Percentiles rank a stretch among this genome's conserved stretches.
Evolutionary conservation across 2,329 filamentous ascomycete genomes (phyloP).

Genomic region (Grosmannia penicillata): DNA sequence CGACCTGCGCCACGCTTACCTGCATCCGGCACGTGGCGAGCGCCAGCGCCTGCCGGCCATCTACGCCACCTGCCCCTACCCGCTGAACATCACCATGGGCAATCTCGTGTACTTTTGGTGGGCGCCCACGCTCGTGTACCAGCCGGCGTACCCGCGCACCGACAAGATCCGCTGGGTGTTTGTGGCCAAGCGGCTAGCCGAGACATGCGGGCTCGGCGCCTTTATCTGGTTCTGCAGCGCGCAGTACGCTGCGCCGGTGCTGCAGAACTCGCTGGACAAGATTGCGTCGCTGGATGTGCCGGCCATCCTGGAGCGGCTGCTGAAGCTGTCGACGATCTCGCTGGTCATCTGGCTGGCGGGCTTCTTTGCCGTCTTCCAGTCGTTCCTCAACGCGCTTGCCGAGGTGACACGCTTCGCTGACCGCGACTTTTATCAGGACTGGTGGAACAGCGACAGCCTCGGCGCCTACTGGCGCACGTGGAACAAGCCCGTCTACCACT

Average conservation of each 20-base stretch:
- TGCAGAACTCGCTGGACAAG: slow-evolving; percentile 80
- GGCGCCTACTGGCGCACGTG: slow-evolving; percentile 88
- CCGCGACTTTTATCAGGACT: slow-evolving; percentile 88
- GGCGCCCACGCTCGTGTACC: slow-evolving; percentile 91
- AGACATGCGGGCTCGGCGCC: slow-evolving; percentile 62
- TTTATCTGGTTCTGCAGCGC: slow-evolving; percentile 94
- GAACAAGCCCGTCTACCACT: slow-evolving; percentile 96
- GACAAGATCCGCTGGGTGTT: slow-evolving; percentile 73
- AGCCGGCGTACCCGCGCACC: slow-evolving; percentile 87
- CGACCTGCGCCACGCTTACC: slow-evolving; percentile 78
- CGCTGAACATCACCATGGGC: slow-evolving; percentile 71
- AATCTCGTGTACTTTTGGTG: slow-evolving; percentile 97
- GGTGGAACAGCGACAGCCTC: slow-evolving; percentile 89
- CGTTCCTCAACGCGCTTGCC: slow-evolving; percentile 76
- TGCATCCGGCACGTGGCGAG: slow-evolving; percentile 57
- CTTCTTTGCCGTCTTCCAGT: slow-evolving; percentile 95
- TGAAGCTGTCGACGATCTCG: slow-evolving; percentile 92
- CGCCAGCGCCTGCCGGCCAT: slow-evolving; percentile 62
- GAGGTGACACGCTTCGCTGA: slow-evolving; percentile 86
- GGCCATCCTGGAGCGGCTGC: slow-evolving; percentile 72
- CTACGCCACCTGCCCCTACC: slow-evolving; percentile 75
- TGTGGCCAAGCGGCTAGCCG: slow-evolving; percentile 66
- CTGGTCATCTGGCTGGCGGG: slow-evolving; percentile 94
- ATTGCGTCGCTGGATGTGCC: slow-evolving; percentile 67
- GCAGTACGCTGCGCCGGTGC: slow-evolving; percentile 82